These are phyloP conservation scores for Fragilaria crotonensis DNA, from an alignment of 108 stramenopile species.

Conservation along the genomic window DNA sequence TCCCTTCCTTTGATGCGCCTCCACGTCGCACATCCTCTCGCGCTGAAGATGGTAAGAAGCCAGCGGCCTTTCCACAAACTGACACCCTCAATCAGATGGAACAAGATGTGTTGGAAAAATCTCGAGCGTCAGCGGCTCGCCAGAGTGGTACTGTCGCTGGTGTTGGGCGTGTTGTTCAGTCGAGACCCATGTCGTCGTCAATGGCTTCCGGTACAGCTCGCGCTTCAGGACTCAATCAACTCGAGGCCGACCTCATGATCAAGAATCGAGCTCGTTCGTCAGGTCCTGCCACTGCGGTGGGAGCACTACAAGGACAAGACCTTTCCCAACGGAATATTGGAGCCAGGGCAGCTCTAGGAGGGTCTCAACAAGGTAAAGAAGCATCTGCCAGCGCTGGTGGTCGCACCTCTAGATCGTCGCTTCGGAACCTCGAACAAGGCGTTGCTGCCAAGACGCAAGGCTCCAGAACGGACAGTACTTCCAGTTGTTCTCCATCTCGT, in stretches of 20 bases:
- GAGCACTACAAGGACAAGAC: no score
- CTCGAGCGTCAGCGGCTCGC: background rate
- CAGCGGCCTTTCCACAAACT: no score
- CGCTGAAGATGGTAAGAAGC: no score
- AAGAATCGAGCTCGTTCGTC: background rate
- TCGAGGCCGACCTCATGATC: background rate
- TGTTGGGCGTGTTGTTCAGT: no score
- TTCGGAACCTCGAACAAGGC: background rate
- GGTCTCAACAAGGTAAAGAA: background rate
- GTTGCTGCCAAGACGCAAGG: background rate
- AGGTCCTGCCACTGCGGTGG: background rate
- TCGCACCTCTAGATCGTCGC: background rate
- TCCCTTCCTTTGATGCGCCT: no score
- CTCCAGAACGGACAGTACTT: background rate
- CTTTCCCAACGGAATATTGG: background rate
- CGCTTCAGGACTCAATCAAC: background rate
- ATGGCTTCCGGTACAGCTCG: background rate
- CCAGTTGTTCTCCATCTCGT: background rate
- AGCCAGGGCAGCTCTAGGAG: background rate
- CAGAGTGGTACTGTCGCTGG: background rate
- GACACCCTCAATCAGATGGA: slow-evolving; percentile 1
- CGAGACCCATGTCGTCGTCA: background rate
- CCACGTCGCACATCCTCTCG: no score
- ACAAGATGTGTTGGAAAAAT: slow-evolving; percentile 1
- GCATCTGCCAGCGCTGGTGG: background rate